These are phyloP conservation scores for Lactarius akahatsu DNA, from an alignment of 768 basidiomycete species.

Conservation along the genomic window DNA sequence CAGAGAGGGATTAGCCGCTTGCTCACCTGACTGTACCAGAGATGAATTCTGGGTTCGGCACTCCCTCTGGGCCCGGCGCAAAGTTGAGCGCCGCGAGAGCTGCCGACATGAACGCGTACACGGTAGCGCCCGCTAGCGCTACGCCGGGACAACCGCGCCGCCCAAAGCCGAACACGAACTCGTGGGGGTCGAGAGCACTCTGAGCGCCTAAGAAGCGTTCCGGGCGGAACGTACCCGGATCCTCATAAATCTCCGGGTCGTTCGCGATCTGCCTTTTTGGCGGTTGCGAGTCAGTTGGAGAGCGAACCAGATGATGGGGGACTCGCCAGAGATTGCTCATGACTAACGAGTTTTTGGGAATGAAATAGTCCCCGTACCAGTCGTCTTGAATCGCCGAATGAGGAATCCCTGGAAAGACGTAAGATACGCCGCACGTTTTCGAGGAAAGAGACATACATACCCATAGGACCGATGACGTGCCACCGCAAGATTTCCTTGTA, in stretches of 20 bases:
- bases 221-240: constrained; percentile 28
- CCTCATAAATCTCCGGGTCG: constrained; percentile 18
- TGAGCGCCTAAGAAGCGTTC: constrained; percentile 24
- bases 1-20: no score
- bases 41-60: constrained; percentile 11
- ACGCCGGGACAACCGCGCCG: constrained; percentile 18
- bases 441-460: neutral
- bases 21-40: constrained; percentile 21
- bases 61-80: neutral
- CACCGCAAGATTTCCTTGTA: constrained; percentile 33
- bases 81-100: constrained; percentile 13
- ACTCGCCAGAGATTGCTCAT: constrained; percentile 30
- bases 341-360: constrained; percentile 31
- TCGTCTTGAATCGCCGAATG: constrained; percentile 28
- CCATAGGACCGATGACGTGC: constrained; percentile 30
- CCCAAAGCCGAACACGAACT: constrained; percentile 27
- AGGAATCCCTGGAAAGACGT: constrained; percentile 11
- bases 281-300: neutral
- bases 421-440: neutral
- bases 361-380: constrained; percentile 26
- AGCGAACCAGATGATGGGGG: neutral
- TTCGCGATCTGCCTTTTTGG: constrained; percentile 19
- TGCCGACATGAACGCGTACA: constrained; percentile 15
- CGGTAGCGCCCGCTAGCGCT: constrained; percentile 12
- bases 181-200: constrained; percentile 18